These are phyloP conservation scores for Apiospora phragmitis DNA, from an alignment of 2,329 filamentous ascomycete species.

Conservation along the genomic window DNA sequence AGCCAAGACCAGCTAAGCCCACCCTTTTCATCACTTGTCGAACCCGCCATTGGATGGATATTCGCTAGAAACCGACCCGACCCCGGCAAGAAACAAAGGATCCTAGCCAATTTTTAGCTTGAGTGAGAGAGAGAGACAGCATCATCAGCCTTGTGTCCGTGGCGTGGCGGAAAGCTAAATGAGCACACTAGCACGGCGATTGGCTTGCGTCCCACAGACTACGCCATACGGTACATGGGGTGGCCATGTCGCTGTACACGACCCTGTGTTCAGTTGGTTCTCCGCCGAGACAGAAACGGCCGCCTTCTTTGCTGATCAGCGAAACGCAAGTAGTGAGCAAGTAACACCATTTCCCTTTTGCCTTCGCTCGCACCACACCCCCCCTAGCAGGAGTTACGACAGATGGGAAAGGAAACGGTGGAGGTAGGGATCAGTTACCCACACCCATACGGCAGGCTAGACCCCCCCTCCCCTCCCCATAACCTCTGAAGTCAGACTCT, in stretches of 20 bases:
- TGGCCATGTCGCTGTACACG: not conserved
- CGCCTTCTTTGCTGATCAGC: conserved; percentile 27
- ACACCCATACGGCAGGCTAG: not conserved
- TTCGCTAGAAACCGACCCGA: not conserved
- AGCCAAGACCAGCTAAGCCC: not conserved
- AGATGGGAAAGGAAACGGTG: conserved; percentile 1
- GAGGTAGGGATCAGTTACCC: conserved; percentile 8
- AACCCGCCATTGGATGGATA: not conserved
- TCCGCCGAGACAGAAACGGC: conserved; percentile 24
- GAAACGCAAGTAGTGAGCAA: conserved; percentile 10
- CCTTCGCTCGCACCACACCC: conserved; percentile 17
- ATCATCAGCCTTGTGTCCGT: conserved; percentile 29
- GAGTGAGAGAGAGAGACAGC: conserved; percentile 21
- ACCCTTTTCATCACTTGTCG: not conserved
- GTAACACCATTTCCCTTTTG: conserved; percentile 14
- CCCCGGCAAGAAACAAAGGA: conserved; percentile 18
- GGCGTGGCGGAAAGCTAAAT: conserved; percentile 25
- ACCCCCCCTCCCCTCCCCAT: not conserved
- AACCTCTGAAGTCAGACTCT: conserved; percentile 25
- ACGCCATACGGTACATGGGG: conserved; percentile 28
- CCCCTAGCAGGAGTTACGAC: not conserved
- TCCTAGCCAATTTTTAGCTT: conserved; percentile 18
- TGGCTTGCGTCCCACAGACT: conserved; percentile 24
- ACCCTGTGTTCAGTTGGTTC: conserved; percentile 20
- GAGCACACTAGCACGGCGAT: conserved; percentile 23